Conservation (phyloP, 345 rosid species). For the Eutrema japonicum region DNA sequence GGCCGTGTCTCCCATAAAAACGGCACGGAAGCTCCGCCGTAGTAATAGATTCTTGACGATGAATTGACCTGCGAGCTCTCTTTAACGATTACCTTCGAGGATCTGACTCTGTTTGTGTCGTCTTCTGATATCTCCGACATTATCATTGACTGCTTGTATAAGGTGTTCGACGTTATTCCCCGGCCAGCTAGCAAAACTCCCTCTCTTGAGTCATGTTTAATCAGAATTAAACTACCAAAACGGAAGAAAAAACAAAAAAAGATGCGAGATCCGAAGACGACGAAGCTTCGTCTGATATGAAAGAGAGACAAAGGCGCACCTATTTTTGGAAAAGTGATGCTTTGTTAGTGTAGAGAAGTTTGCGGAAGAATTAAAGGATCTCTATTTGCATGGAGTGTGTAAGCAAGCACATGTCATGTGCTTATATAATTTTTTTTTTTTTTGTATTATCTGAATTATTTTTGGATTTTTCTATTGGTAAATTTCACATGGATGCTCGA, state of each 20-base stretch:
- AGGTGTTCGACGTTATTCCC: not conserved
- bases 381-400: constrained; percentile 36
- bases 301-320: constrained; percentile 38
- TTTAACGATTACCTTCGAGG: constrained; percentile 62
- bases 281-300: constrained; percentile 39
- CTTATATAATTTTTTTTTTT: not conserved
- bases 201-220: constrained; percentile 27
- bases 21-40: constrained; percentile 65
- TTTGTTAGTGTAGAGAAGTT: constrained; percentile 44
- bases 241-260: not conserved
- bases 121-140: constrained; percentile 38
- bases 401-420: constrained; percentile 44
- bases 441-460: constrained; percentile 14
- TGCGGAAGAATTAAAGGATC: constrained; percentile 49
- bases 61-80: constrained; percentile 61
- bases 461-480: constrained; percentile 24
- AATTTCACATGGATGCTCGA: constrained; percentile 35
- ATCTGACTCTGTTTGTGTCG: constrained; percentile 27
- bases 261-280: constrained; percentile 42
- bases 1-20: constrained; percentile 85
- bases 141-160: constrained; percentile 25
- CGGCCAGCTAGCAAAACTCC: not conserved
- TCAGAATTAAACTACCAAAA: constrained; percentile 14
- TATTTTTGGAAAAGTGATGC: constrained; percentile 38
- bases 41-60: constrained; percentile 70